Evolutionary conservation across 306 rosid genomes (phyloP), one percentile per base, ranked within the genome.

Genomic region (Castanospermum australe): DNA sequence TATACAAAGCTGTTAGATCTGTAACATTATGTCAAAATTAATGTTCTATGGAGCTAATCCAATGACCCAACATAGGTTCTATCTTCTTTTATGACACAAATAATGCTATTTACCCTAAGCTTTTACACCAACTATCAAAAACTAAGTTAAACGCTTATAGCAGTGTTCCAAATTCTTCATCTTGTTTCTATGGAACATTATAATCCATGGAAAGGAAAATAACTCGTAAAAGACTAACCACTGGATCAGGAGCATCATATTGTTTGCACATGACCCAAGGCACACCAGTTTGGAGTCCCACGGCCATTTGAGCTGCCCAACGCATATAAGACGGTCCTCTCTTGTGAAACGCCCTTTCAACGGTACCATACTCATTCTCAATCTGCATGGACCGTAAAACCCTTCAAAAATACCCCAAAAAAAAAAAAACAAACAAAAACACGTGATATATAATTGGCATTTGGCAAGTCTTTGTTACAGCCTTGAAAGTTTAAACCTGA

Each of bases 231-330:
- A 78, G 55, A 88, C 88, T 79, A 66, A 92, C 98, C 93, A 95
- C 84, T 0, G 94, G 92, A 67, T 86, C 93, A 18, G 97, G 98
- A 79, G 98, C 98, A 85, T 94, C 92, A 1, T 89, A 83, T 88
- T 94, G 98, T 76, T 83, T 91, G 82, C 99, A 95, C 99, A 95
- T 95, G 8, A 78, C 62, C 98, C 99, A 92, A 21, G 99, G 99
- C 70, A 88, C 97, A 54, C 97, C 97, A 47, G 92, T 95, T 71
- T 90, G 86, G 70, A 88, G 94, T 32, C 89, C 87, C 36, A 88
- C 97, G 0, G 96, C 94, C 97, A 92, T 89, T 60, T 79, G 73
- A 35, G 97, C 99, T 25, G 97, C 95, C 99, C 99, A 95, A 42
- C 69, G 88, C 83, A 90, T 80, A 73, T 95, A 95, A 64, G 89